These are phyloP conservation scores for Rhinocladiella similis DNA, from an alignment of 2,329 filamentous ascomycete species.

Conservation along the genomic window DNA sequence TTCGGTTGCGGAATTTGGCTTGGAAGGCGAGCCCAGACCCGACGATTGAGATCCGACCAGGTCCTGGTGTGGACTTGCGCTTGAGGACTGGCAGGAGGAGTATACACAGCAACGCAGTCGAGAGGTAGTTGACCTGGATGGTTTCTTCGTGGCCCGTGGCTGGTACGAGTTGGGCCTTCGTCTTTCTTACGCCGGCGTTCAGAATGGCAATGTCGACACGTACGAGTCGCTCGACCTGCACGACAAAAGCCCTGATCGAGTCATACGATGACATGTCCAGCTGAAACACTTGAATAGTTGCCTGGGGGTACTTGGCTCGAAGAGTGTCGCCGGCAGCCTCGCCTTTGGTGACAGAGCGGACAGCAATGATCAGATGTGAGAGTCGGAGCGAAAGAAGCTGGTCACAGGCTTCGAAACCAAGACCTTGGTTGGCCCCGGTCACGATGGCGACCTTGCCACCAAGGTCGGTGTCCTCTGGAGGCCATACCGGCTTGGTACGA, in stretches of 20 bases:
- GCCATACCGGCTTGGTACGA: constrained; percentile 22
- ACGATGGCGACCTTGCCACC: constrained; percentile 47
- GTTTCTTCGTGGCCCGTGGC: constrained; percentile 41
- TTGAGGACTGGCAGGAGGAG: constrained; percentile 34
- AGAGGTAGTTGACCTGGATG: constrained; percentile 39
- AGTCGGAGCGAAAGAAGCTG: constrained; percentile 44
- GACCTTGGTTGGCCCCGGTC: constrained; percentile 51
- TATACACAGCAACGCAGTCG: constrained; percentile 29
- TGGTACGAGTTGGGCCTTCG: constrained; percentile 25
- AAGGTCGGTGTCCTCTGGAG: constrained; percentile 26
- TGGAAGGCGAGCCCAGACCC: constrained; percentile 25
- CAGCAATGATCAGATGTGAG: constrained; percentile 49
- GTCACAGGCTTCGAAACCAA: constrained; percentile 48
- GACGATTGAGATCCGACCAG: constrained; percentile 25
- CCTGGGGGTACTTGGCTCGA: constrained; percentile 36
- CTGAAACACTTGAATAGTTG: constrained; percentile 50
- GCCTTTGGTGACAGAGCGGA: constrained; percentile 47
- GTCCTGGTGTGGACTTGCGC: constrained; percentile 16
- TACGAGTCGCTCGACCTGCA: constrained; percentile 35
- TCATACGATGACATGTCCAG: constrained; percentile 52
- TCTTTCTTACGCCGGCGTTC: constrained; percentile 43
- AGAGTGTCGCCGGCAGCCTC: constrained; percentile 42
- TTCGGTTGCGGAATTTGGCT: constrained; percentile 19
- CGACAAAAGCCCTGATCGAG: constrained; percentile 46
- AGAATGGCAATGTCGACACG: constrained; percentile 48